Evolutionary conservation across 352 stramenopile genomes (phyloP).

Genomic region (Phytophthora sp.): DNA sequence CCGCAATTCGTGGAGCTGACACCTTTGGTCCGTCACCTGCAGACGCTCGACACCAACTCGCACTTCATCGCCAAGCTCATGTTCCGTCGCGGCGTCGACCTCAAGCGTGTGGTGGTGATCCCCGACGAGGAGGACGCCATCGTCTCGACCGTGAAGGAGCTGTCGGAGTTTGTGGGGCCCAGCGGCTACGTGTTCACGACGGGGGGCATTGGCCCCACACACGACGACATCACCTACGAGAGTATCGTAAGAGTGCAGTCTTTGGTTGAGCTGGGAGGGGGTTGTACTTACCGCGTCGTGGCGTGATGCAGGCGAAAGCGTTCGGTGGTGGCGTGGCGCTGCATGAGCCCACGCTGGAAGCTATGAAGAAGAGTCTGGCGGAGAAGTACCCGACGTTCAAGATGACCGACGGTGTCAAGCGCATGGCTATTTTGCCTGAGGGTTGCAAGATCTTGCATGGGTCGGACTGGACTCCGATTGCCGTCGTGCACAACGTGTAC

Average conservation of each 20-base stretch:
- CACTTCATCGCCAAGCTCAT: slow-evolving; percentile 83
- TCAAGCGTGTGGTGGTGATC: slow-evolving; percentile 80
- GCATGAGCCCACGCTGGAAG: slow-evolving; percentile 65
- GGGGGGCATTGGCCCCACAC: slow-evolving; percentile 84
- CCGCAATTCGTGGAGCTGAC: neutral
- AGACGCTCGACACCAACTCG: slow-evolving; percentile 89
- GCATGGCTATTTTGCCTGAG: slow-evolving; percentile 54
- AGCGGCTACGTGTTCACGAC: slow-evolving; percentile 87
- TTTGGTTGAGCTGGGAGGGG: neutral
- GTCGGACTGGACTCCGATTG: slow-evolving; percentile 71
- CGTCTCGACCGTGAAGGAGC: slow-evolving; percentile 66
- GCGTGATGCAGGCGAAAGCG: neutral
- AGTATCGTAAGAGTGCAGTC: slow-evolving; percentile 22
- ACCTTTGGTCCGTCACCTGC: neutral
- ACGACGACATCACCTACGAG: slow-evolving; percentile 91
- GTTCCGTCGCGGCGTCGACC: slow-evolving; percentile 79
- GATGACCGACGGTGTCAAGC: slow-evolving; percentile 77
- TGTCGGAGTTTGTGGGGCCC: slow-evolving; percentile 75
- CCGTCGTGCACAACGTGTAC: slow-evolving; percentile 79
- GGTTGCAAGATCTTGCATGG: slow-evolving; percentile 53
- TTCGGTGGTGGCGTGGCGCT: slow-evolving; percentile 48
- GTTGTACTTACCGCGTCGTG: neutral
- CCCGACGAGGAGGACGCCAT: slow-evolving; percentile 83
- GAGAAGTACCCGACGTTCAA: slow-evolving; percentile 57
- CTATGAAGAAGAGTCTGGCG: slow-evolving; percentile 45